Evolutionary conservation across 345 rosid genomes (phyloP).

Genomic region (Bruguiera sexangula): DNA sequence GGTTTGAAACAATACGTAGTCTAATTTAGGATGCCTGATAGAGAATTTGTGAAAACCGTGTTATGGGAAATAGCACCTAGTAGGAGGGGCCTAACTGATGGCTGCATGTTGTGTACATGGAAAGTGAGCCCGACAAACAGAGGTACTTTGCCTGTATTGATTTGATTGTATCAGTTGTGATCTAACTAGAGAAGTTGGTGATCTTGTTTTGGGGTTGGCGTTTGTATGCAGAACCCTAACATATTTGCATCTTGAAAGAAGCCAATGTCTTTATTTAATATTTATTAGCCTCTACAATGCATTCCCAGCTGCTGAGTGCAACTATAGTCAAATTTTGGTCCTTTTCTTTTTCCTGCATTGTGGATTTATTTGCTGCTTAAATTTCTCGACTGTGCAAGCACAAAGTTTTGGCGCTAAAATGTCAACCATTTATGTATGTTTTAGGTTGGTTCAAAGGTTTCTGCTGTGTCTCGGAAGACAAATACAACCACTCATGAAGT

Average conservation of each 20-base stretch:
- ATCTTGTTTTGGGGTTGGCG: not conserved
- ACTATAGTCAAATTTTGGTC: not conserved
- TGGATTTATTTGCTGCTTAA: not conserved
- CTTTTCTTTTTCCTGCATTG: not conserved
- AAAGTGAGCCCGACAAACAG: no score
- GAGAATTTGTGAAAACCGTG: not conserved
- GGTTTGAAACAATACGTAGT: not conserved
- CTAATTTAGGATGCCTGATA: not conserved
- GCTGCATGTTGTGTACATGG: no score
- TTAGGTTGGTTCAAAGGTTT: conserved; percentile 87
- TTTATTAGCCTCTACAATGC: not conserved
- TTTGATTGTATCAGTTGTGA: not conserved
- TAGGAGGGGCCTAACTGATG: no score
- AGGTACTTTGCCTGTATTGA: no score
- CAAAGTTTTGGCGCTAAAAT: not conserved
- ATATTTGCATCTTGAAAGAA: not conserved
- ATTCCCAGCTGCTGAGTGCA: not conserved
- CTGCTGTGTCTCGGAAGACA: conserved; percentile 94
- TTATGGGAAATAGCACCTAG: no score
- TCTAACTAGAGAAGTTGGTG: not conserved
- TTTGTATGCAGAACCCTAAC: not conserved
- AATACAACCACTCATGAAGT: conserved; percentile 96
- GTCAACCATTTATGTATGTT: not conserved
- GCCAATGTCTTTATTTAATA: not conserved
- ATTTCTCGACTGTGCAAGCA: no score